Evolutionary conservation across 2,329 filamentous ascomycete genomes (phyloP).

Genomic region (Pyricularia grisea): DNA sequence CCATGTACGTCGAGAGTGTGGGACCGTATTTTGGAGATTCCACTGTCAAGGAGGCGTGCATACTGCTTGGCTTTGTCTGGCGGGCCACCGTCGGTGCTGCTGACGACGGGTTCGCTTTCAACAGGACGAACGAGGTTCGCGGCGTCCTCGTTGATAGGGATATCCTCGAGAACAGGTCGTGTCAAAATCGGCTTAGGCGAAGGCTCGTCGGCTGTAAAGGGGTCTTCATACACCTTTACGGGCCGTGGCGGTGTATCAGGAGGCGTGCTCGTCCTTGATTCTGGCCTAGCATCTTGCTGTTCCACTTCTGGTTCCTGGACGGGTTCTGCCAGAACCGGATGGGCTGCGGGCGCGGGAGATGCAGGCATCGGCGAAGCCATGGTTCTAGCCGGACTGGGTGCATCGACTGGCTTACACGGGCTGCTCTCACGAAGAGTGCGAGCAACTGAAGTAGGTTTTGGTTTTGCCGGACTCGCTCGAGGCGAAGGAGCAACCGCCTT

Average conservation of each 20-base stretch:
- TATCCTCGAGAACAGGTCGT: slow-evolving; percentile 47
- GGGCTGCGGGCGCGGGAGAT: slow-evolving; percentile 5
- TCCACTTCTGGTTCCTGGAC: slow-evolving; percentile 9
- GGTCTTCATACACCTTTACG: slow-evolving; percentile 54
- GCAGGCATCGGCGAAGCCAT: slow-evolving; percentile 3
- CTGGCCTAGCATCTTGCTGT: slow-evolving; percentile 6
- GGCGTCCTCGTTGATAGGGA: slow-evolving; percentile 48
- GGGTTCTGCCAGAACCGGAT: background rate
- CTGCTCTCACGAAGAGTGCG: slow-evolving; percentile 21
- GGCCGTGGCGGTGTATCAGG: slow-evolving; percentile 23
- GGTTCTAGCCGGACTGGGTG: slow-evolving; percentile 34
- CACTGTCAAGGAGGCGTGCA: slow-evolving; percentile 59
- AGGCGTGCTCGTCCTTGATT: slow-evolving; percentile 5
- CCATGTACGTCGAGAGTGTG: slow-evolving; percentile 71
- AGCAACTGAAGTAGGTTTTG: slow-evolving; percentile 9
- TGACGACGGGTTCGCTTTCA: slow-evolving; percentile 7
- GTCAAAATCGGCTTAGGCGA: slow-evolving; percentile 35
- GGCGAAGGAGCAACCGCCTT: slow-evolving; percentile 13
- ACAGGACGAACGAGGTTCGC: slow-evolving; percentile 19
- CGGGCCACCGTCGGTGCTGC: background rate
- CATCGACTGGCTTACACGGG: slow-evolving; percentile 39
- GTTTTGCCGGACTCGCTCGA: slow-evolving; percentile 22
- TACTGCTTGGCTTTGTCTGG: slow-evolving; percentile 49
- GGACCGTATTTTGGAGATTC: slow-evolving; percentile 62
- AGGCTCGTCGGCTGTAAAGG: slow-evolving; percentile 39